These are phyloP conservation scores for Capsella rubella DNA, from an alignment of 441 rosid species.

Conservation along the genomic window DNA sequence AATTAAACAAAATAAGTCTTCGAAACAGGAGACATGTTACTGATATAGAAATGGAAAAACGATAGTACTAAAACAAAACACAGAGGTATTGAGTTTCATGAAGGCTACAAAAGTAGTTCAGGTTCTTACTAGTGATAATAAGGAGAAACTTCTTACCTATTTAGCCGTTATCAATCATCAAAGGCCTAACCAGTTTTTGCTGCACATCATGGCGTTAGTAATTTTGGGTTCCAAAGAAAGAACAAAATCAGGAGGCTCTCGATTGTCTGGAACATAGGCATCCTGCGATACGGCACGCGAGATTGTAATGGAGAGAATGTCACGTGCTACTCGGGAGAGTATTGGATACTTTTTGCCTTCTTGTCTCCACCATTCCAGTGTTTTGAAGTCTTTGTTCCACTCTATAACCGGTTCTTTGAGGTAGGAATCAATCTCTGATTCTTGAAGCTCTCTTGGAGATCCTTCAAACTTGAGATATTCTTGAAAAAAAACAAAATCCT, in stretches of 20 bases:
- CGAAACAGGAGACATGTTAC: background rate
- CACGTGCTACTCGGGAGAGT: conserved; percentile 43
- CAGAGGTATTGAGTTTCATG: background rate
- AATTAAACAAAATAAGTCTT: background rate
- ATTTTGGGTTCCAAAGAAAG: conserved; percentile 32
- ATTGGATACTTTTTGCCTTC: conserved; percentile 37
- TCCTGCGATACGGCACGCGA: conserved; percentile 28
- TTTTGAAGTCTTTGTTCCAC: conserved; percentile 40
- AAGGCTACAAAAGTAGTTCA: background rate
- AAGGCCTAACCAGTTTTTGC: conserved; percentile 33
- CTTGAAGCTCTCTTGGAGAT: conserved; percentile 11
- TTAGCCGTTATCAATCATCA: conserved; percentile 1
- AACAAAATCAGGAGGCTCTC: conserved; percentile 39
- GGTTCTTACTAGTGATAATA: background rate
- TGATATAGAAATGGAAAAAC: background rate
- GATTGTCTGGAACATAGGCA: conserved; percentile 19
- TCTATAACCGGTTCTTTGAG: conserved; percentile 35
- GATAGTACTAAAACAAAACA: background rate
- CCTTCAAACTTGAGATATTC: conserved; percentile 39
- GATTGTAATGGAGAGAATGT: conserved; percentile 40
- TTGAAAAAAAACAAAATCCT: conserved; percentile 32
- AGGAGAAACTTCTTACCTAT: background rate
- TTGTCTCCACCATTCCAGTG: conserved; percentile 42
- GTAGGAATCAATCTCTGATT: conserved; percentile 38
- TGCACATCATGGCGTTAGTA: conserved; percentile 40